These are phyloP conservation scores for Lyophyllum semitale DNA, from an alignment of 768 basidiomycete genomes.

Conservation along the genomic window DNA sequence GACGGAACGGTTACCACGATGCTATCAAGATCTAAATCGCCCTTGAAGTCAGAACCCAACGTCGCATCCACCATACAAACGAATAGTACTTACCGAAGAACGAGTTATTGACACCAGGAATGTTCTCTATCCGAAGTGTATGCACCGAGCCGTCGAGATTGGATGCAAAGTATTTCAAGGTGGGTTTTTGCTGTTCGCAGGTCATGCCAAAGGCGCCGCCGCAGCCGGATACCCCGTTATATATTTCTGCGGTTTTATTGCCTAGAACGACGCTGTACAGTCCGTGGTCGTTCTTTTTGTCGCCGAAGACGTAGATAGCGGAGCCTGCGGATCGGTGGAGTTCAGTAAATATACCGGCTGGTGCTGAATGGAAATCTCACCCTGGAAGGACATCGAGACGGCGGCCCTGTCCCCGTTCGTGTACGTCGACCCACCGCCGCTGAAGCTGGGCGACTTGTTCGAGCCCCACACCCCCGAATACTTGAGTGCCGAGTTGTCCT, in stretches of 20 bases:
- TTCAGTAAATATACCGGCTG: background rate
- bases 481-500: conserved; percentile 37
- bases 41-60: background rate
- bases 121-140: conserved; percentile 38
- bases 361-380: conserved; percentile 19
- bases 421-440: conserved; percentile 44
- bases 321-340: conserved; percentile 30
- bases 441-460: conserved; percentile 45
- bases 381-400: conserved; percentile 41
- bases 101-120: conserved; percentile 42
- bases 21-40: conserved; percentile 40
- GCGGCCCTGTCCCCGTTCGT: conserved; percentile 42
- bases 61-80: background rate
- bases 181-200: conserved; percentile 47
- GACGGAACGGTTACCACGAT: conserved; percentile 45
- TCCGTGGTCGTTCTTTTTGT: conserved; percentile 53
- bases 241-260: conserved; percentile 30
- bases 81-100: conserved; percentile 38
- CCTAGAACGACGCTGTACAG: conserved; percentile 44
- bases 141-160: conserved; percentile 41
- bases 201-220: conserved; percentile 45
- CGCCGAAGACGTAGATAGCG: conserved; percentile 46
- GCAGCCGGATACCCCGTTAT: conserved; percentile 45
- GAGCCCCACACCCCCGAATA: conserved; percentile 43
- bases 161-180: conserved; percentile 42